Evolutionary conservation across 768 basidiomycete genomes (phyloP).

Genomic region (Pholiota microspora): DNA sequence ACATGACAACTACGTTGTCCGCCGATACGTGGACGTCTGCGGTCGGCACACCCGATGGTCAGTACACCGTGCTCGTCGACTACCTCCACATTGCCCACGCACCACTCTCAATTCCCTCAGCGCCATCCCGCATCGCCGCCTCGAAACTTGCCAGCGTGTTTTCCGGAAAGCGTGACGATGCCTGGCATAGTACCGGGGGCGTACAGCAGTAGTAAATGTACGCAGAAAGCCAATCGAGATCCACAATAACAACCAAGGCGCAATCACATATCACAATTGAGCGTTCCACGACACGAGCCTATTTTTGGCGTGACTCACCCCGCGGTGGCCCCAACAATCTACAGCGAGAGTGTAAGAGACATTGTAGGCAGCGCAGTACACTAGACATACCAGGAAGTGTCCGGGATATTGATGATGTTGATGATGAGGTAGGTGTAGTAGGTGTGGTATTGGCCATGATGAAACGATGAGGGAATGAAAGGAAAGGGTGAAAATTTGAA

Average conservation of each 20-base stretch:
- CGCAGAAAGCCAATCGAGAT: not conserved
- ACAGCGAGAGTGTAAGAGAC: not conserved
- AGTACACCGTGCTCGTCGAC: conserved; percentile 15
- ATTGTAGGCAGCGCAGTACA: too few relatives aligned
- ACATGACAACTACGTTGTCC: conserved; percentile 90
- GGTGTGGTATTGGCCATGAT: not conserved
- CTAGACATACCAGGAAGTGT: conserved; percentile 30
- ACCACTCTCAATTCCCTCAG: conserved; percentile 98
- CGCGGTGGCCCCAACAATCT: conserved; percentile 72
- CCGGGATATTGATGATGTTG: conserved; percentile 8
- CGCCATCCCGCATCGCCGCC: conserved; percentile 91
- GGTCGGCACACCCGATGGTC: conserved; percentile 22
- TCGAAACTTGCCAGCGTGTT: conserved; percentile 96
- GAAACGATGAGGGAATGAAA: not conserved
- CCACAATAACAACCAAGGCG: not conserved
- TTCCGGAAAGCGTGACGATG: conserved; percentile 84
- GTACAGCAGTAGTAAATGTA: not conserved
- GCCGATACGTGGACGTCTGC: conserved; percentile 93
- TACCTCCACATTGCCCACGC: conserved; percentile 26
- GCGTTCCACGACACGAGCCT: not conserved
- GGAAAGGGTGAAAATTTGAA: conserved; percentile 1
- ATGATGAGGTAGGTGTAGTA: not conserved
- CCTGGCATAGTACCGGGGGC: conserved; percentile 42
- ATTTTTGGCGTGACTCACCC: conserved; percentile 30
- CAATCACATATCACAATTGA: not conserved